These are phyloP conservation scores for Candida rishiriensis DNA, from an alignment of 805 yeast species.

Conservation along the genomic window DNA sequence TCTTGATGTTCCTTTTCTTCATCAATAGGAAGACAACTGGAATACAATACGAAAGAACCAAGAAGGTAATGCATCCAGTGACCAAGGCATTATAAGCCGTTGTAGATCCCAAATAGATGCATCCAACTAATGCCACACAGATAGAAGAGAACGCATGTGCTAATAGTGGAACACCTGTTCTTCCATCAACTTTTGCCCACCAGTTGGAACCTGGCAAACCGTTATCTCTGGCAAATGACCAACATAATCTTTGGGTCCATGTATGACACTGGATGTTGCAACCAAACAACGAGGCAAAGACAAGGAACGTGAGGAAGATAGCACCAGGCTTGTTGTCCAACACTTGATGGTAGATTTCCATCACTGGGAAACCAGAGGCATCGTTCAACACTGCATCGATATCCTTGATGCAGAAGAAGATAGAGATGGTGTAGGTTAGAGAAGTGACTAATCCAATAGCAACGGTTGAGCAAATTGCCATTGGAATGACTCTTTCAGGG, in stretches of 20 bases:
- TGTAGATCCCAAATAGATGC: constrained; percentile 60
- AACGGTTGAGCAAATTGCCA: constrained; percentile 58
- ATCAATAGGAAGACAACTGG: constrained; percentile 46
- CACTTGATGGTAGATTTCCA: constrained; percentile 61
- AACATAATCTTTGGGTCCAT: constrained; percentile 63
- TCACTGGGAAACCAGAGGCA: constrained; percentile 56
- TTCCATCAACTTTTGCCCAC: constrained; percentile 44
- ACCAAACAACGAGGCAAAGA: constrained; percentile 51
- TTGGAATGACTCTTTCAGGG: constrained; percentile 58
- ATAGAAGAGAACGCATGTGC: constrained; percentile 54
- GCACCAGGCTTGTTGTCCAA: constrained; percentile 51
- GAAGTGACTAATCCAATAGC: constrained; percentile 63
- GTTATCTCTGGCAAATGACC: constrained; percentile 66
- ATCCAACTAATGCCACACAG: constrained; percentile 51
- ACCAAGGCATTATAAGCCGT: constrained; percentile 66
- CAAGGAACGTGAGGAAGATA: constrained; percentile 41
- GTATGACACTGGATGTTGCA: constrained; percentile 60
- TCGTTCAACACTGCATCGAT: constrained; percentile 44
- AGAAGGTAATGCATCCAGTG: constrained; percentile 55
- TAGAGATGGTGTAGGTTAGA: constrained; percentile 46
- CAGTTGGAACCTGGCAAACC: constrained; percentile 53
- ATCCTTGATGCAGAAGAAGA: constrained; percentile 57
- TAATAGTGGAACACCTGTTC: constrained; percentile 50
- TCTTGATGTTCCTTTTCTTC: constrained; percentile 49
- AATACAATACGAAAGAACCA: constrained; percentile 52